These are phyloP conservation scores for Batkoa obscura DNA, from an alignment of 371 early-diverging fungal genomes.

Conservation along the genomic window DNA sequence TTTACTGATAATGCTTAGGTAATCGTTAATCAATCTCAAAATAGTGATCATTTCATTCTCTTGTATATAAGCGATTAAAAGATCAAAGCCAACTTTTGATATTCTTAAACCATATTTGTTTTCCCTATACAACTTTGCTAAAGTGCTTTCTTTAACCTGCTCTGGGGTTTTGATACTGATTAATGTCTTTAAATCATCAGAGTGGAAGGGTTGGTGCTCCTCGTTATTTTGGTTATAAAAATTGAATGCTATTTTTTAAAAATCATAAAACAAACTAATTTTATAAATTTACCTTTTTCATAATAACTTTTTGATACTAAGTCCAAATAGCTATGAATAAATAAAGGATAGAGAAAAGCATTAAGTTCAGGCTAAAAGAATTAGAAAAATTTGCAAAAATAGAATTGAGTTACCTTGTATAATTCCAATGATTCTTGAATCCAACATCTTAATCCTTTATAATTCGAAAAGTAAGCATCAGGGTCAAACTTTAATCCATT, in stretches of 20 bases:
- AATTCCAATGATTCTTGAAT: background rate
- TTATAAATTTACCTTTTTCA: slow-evolving; percentile 35
- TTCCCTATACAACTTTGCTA: slow-evolving; percentile 56
- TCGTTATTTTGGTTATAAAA: slow-evolving; percentile 58
- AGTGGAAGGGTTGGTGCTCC: slow-evolving; percentile 59
- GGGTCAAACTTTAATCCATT: no score
- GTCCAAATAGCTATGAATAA: slow-evolving; percentile 88
- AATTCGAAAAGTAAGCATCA: no score
- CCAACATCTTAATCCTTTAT: no score
- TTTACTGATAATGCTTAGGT: slow-evolving; percentile 69
- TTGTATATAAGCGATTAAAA: slow-evolving; percentile 84
- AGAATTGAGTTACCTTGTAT: background rate
- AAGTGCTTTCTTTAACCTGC: slow-evolving; percentile 63
- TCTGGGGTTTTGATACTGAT: slow-evolving; percentile 39
- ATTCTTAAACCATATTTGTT: slow-evolving; percentile 82
- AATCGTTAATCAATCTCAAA: slow-evolving; percentile 85
- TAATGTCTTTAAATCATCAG: slow-evolving; percentile 40
- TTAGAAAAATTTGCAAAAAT: background rate
- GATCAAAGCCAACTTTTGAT: slow-evolving; percentile 78
- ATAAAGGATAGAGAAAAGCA: slow-evolving; percentile 79
- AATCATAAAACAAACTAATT: background rate
- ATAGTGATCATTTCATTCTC: slow-evolving; percentile 75
- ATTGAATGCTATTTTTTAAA: slow-evolving; percentile 26
- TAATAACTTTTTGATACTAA: slow-evolving; percentile 37
- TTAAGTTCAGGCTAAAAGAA: slow-evolving; percentile 55